These are phyloP conservation scores for Capsicum rhomboideum DNA, from an alignment of 257 asterid genomes.

Conservation along the genomic window DNA sequence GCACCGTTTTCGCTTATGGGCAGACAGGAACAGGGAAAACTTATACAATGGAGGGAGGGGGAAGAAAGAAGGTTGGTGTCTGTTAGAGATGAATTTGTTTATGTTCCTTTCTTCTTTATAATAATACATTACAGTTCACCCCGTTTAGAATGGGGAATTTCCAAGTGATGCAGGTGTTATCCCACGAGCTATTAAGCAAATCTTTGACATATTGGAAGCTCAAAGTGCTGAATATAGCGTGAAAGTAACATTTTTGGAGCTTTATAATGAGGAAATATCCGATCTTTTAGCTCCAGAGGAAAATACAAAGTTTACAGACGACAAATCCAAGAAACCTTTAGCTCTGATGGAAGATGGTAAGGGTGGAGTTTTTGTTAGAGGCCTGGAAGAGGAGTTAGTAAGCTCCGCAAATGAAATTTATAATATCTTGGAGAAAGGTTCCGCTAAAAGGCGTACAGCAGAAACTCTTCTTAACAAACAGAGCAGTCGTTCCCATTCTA, in stretches of 20 bases:
- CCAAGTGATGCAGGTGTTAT: conserved; percentile 98
- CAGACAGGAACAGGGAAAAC: conserved; percentile 99
- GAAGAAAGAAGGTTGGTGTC: conserved; percentile 67
- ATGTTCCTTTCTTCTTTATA: not conserved
- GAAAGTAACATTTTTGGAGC: conserved; percentile 91
- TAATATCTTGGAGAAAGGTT: conserved; percentile 87
- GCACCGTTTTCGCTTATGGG: conserved; percentile 99
- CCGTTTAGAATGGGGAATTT: conserved; percentile 80
- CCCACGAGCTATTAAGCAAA: conserved; percentile 96
- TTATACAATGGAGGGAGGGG: conserved; percentile 99
- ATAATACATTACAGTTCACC: conserved; percentile 16
- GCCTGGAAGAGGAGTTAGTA: conserved; percentile 96
- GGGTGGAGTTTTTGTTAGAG: conserved; percentile 94
- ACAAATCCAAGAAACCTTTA: conserved; percentile 86
- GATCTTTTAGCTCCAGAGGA: conserved; percentile 97
- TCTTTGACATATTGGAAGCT: conserved; percentile 82
- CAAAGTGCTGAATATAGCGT: conserved; percentile 91
- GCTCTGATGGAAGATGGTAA: conserved; percentile 99
- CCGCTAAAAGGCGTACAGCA: conserved; percentile 95
- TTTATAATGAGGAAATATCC: conserved; percentile 90
- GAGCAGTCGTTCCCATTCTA: conserved; percentile 98
- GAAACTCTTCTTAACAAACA: conserved; percentile 98
- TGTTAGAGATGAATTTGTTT: not conserved
- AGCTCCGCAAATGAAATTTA: conserved; percentile 90
- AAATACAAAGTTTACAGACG: conserved; percentile 55